A percentile compares a stretch with the other conserved stretches of the same genome.
phyloP scores from a whole-genome alignment of 2,329 filamentous ascomycete genomes.

The Alternaria arbusti region DNA sequence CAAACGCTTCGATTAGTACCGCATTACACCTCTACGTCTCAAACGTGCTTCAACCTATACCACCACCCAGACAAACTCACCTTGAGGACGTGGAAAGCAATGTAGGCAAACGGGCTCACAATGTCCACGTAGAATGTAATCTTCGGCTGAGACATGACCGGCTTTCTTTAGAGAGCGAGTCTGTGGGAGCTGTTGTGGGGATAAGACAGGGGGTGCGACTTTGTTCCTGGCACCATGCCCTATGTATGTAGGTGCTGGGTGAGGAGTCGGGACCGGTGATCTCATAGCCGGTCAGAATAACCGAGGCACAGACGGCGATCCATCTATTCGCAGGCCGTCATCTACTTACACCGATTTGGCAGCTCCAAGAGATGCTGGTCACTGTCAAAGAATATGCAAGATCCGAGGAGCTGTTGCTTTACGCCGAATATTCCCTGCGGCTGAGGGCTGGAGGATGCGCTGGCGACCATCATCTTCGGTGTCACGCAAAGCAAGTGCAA shows the following conservation, averaged over 20 bases:
- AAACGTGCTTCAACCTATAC: neutral
- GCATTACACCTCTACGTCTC: neutral
- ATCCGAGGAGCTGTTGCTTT: neutral
- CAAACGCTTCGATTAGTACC: neutral
- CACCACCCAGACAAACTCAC: slow-evolving; percentile 47
- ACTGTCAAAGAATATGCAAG: neutral
- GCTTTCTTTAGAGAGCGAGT: neutral
- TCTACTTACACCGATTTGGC: neutral
- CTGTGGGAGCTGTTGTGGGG: neutral
- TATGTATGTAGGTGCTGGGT: neutral
- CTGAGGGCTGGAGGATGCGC: neutral
- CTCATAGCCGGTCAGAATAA: neutral
- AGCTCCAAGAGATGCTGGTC: neutral
- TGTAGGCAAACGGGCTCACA: slow-evolving; percentile 66
- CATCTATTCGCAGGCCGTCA: neutral
- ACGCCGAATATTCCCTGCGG: neutral
- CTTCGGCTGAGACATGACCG: slow-evolving; percentile 54
- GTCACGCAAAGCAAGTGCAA: neutral
- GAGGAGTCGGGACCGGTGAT: neutral
- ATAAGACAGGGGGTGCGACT: neutral
- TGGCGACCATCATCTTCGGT: neutral
- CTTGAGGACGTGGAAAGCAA: slow-evolving; percentile 63
- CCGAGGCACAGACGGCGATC: slow-evolving; percentile 1
- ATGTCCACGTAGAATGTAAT: slow-evolving; percentile 66
- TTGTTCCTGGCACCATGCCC: neutral